Base-by-base conservation (phyloP, 202 grass and related monocot genomes). In the Alloteropsis angusta region DNA sequence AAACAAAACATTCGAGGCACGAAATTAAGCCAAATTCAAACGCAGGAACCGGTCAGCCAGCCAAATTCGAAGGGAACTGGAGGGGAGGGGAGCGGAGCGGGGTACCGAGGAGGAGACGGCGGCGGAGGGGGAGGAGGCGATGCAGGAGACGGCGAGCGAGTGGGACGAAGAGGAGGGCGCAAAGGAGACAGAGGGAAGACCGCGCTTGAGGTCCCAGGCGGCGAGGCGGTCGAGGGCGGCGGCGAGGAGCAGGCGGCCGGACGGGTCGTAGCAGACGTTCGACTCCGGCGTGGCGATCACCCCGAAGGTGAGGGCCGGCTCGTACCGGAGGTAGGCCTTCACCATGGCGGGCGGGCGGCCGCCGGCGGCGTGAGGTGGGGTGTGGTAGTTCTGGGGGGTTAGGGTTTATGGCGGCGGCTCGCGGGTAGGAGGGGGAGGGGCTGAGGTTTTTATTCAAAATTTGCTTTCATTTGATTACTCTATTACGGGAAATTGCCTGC, bases 241-340 rank as follows among this genome's bases (percentile, higher is more conserved):
- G 59, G 94, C 87, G 80, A 97, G 87, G 74, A 97, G 91, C 65
- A 73, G 89, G 78, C 85, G 72, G 25, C 91, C 94, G 35, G 91
- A 92, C 45, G 91, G 89, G 32, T 97, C 91, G 54, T 97, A 94
- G 47, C 50, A 77, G 70, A 97, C 88, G 81, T 97, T 97, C 38
- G 85, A 86, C 28, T 97, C 91, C 41, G 88, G 78, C 14, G 94
- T 94, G 9, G 80, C 80, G 18, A 97, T 84, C 12, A 97, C 91
- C 22, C 94, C 94, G 60, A 97, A 97, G 73, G 89, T 66, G 65
- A 86, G 61, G 3, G 87, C 85, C 58, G 85, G 94, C 69, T 92
- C 89, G 89, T 97, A 97, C 17, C 91, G 94, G 22, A 97, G 91
- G 72, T 97, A 97, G 23, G 91, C 85, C 83, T 92, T 97, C 85